phyloP scores from a whole-genome alignment of 805 yeast genomes.

The Saccharomycopsis javanensis region DNA sequence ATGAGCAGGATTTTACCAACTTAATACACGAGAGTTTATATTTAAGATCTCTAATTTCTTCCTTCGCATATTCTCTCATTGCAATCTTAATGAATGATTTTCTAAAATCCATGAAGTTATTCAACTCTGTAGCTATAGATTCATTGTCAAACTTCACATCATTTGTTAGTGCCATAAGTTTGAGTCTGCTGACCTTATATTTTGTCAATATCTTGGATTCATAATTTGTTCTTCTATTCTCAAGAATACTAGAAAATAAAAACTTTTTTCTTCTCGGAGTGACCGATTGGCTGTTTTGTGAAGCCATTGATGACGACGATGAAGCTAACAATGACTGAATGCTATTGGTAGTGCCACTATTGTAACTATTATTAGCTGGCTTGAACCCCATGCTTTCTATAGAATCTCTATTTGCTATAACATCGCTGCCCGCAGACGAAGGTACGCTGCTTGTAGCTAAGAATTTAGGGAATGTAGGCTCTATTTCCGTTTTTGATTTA shows the following conservation, averaged over 20 bases:
- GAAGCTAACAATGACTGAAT: not conserved
- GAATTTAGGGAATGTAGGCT: not conserved
- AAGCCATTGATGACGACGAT: conserved; percentile 1
- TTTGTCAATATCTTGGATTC: conserved; percentile 34
- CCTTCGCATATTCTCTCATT: conserved; percentile 28
- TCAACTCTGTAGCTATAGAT: conserved; percentile 50
- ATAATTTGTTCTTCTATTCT: conserved; percentile 41
- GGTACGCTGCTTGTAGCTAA: not conserved
- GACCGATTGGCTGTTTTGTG: not conserved
- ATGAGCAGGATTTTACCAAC: not conserved
- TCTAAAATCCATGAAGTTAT: conserved; percentile 46
- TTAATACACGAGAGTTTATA: not conserved
- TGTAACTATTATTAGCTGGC: conserved; percentile 5
- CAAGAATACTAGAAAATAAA: conserved; percentile 33
- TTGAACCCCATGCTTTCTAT: not conserved
- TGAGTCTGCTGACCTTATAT: conserved; percentile 32
- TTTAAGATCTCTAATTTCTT: conserved; percentile 25
- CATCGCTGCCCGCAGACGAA: not conserved
- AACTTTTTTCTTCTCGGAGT: conserved; percentile 22
- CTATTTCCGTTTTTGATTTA: not conserved
- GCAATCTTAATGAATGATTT: conserved; percentile 31
- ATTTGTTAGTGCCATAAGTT: conserved; percentile 34
- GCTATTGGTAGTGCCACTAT: not conserved
- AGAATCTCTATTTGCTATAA: conserved; percentile 6
- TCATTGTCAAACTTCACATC: conserved; percentile 52